A percentile compares a stretch with the other conserved stretches of the same genome.
Conservation (phyloP, 2,329 filamentous ascomycete genomes). For the Claviceps pusilla region DNA sequence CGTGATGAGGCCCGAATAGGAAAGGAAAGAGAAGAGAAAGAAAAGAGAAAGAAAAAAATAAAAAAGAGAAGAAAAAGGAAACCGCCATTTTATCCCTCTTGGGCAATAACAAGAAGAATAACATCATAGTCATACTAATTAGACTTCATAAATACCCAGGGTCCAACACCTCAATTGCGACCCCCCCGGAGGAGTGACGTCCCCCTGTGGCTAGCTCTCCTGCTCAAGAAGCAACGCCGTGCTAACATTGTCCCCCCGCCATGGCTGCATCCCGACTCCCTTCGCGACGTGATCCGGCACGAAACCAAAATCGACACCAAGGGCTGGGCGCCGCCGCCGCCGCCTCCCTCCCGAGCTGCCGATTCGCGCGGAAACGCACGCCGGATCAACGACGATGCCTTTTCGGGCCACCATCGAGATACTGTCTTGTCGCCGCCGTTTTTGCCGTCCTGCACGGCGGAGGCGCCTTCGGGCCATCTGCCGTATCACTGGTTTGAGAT, state of each 20-base stretch:
- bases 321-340: constrained; percentile 64
- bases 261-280: constrained; percentile 68
- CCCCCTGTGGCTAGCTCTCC: constrained; percentile 86
- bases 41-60: too few species aligned
- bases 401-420: constrained; percentile 11
- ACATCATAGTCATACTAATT: not conserved
- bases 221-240: constrained; percentile 85
- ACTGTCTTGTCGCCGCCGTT: constrained; percentile 55
- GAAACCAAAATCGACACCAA: constrained; percentile 60
- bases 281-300: constrained; percentile 62
- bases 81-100: too few species aligned
- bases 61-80: not conserved
- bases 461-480: constrained; percentile 52
- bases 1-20: not conserved
- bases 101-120: not conserved
- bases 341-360: constrained; percentile 39
- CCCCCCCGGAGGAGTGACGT: constrained; percentile 68
- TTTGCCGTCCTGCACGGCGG: constrained; percentile 56
- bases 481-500: constrained; percentile 96
- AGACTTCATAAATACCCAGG: constrained; percentile 33
- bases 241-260: constrained; percentile 84
- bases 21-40: too few species aligned
- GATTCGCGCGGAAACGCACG: constrained; percentile 30
- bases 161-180: constrained; percentile 57
- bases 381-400: constrained; percentile 13